phyloP scores from a whole-genome alignment of 2,329 filamentous ascomycete genomes.

The Aspergillus udagawae region DNA sequence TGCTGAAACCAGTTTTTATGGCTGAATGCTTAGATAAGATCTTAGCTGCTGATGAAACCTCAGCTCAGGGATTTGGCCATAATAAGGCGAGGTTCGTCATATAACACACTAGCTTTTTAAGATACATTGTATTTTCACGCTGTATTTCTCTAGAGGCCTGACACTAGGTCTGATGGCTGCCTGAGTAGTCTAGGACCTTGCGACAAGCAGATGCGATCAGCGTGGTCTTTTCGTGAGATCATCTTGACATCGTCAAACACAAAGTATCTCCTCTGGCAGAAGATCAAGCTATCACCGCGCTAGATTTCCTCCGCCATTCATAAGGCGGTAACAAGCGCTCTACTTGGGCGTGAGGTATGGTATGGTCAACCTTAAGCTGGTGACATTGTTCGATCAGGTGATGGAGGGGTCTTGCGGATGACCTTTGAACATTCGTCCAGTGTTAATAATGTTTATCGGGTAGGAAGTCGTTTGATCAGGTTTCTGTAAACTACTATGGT shows the following conservation, averaged over 20 bases:
- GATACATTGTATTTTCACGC: neutral
- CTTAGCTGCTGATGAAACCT: neutral
- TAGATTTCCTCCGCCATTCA: conserved; percentile 1
- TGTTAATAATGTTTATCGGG: neutral
- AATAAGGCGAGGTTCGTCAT: neutral
- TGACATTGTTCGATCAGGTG: neutral
- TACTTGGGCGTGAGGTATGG: neutral
- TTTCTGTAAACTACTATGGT: neutral
- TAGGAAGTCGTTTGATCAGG: neutral
- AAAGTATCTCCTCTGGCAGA: neutral
- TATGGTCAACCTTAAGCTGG: neutral
- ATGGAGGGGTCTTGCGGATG: neutral
- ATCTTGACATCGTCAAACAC: neutral
- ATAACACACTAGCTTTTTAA: neutral
- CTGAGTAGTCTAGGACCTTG: neutral
- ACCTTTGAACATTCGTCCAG: neutral
- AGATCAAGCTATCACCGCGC: neutral
- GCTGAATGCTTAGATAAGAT: neutral
- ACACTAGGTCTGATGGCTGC: too few species aligned
- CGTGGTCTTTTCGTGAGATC: neutral
- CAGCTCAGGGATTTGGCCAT: neutral
- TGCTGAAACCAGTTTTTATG: neutral
- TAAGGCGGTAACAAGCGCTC: conserved; percentile 5
- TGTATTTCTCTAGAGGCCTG: neutral
- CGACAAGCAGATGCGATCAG: neutral